Percentiles rank a stretch among this genome's conserved stretches.
phyloP scores from a whole-genome alignment of 495 filamentous ascomycete species.

The Elaphomyces granulatus region DNA sequence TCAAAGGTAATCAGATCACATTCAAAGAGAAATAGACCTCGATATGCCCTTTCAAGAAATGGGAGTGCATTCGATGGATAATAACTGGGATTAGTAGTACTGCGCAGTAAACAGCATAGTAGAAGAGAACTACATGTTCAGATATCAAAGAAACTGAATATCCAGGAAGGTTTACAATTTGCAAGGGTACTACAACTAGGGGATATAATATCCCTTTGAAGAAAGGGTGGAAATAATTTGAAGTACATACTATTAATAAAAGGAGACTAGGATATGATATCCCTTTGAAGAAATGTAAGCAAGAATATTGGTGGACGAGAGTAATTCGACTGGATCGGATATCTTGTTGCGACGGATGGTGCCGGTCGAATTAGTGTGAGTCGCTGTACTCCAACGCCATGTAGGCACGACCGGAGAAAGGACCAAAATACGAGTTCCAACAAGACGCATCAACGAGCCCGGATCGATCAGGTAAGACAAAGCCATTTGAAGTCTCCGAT shows the following conservation, averaged over 20 bases:
- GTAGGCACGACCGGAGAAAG: neutral
- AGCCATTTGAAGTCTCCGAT: neutral
- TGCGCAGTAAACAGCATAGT: too few relatives aligned
- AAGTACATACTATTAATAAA: neutral
- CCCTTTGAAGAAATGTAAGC: constrained; percentile 88
- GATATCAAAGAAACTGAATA: too few relatives aligned
- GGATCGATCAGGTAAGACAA: neutral
- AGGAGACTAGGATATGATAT: too few relatives aligned
- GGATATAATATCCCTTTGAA: too few relatives aligned
- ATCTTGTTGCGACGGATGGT: constrained; percentile 51
- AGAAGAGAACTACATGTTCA: too few relatives aligned
- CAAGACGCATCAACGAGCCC: neutral
- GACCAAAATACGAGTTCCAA: neutral
- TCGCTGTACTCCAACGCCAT: neutral
- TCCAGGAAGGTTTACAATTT: too few relatives aligned
- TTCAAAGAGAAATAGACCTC: too few relatives aligned
- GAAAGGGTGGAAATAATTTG: neutral
- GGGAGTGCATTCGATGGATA: too few relatives aligned
- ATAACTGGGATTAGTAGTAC: too few relatives aligned
- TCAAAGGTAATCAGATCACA: too few relatives aligned
- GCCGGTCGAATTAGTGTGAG: constrained; percentile 7
- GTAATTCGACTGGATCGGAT: constrained; percentile 68
- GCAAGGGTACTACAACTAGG: too few relatives aligned
- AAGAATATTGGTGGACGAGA: constrained; percentile 93
- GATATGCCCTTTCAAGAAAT: too few relatives aligned